Percentiles rank a stretch among this genome's conserved stretches.
Conservation (phyloP, 2,329 filamentous ascomycete species). For the Pleomassaria siparia region DNA sequence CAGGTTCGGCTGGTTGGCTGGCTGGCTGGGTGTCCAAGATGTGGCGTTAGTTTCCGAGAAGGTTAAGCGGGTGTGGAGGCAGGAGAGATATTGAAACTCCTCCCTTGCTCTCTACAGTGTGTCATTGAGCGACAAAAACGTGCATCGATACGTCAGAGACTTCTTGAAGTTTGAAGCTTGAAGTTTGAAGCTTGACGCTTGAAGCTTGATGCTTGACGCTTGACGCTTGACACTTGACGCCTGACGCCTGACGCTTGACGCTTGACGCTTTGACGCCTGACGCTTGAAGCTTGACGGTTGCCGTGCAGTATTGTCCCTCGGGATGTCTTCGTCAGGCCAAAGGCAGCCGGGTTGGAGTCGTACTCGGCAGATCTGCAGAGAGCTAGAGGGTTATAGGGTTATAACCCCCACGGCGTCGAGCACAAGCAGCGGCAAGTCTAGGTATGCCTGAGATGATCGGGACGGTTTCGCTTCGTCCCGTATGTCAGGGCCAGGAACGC, state of each 20-base stretch:
- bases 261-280: too few relatives aligned
- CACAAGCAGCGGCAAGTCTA: not conserved
- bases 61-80: not conserved
- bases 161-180: too few relatives aligned
- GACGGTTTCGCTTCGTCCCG: constrained; percentile 14
- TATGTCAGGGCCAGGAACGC: constrained; percentile 15
- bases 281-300: too few relatives aligned
- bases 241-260: too few relatives aligned
- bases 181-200: too few relatives aligned
- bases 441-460: constrained; percentile 5
- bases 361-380: not conserved
- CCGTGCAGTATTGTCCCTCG: too few relatives aligned
- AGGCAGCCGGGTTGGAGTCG: not conserved
- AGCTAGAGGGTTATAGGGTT: too few relatives aligned
- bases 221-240: too few relatives aligned
- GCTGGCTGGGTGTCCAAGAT: not conserved
- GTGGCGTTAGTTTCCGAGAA: constrained; percentile 3
- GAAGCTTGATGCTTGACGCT: too few relatives aligned
- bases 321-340: too few relatives aligned
- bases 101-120: not conserved
- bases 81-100: not conserved
- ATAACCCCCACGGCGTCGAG: not conserved
- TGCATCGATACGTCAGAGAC: too few relatives aligned
- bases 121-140: not conserved
- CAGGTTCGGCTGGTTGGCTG: not conserved